A percentile compares a stretch with the other conserved stretches of the same genome.
phyloP scores from a whole-genome alignment of 306 rosid species.

The Crotalaria pallida region DNA sequence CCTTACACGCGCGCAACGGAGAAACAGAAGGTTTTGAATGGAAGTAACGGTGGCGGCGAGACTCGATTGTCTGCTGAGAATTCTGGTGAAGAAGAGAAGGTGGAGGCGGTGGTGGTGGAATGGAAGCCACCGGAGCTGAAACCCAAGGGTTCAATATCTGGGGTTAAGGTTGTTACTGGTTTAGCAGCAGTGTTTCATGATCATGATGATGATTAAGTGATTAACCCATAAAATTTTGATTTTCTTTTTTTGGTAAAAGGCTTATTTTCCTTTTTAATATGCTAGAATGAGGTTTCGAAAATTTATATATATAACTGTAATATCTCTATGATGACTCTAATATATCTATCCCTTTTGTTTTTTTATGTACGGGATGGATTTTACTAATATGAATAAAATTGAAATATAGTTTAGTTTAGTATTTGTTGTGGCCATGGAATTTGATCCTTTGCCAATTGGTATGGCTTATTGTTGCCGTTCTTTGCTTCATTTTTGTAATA shows the following conservation, averaged over 20 bases:
- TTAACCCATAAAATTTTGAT: slow-evolving; percentile 48
- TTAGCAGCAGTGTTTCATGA: slow-evolving; percentile 53
- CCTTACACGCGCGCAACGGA: slow-evolving; percentile 32
- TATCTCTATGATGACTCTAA: slow-evolving; percentile 12
- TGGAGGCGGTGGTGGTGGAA: slow-evolving; percentile 9
- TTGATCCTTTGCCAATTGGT: neutral
- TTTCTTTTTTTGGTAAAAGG: neutral
- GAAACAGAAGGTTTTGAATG: neutral
- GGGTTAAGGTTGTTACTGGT: slow-evolving; percentile 49
- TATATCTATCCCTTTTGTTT: slow-evolving; percentile 54
- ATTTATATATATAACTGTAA: slow-evolving; percentile 23
- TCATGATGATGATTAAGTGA: too few relatives aligned
- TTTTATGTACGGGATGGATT: slow-evolving; percentile 62
- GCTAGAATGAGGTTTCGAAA: slow-evolving; percentile 16
- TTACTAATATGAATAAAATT: slow-evolving; percentile 38
- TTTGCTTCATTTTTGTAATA: neutral
- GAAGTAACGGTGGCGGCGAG: neutral
- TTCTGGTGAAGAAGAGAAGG: slow-evolving; percentile 12
- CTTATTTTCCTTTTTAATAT: neutral
- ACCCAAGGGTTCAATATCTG: slow-evolving; percentile 33
- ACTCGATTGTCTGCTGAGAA: neutral
- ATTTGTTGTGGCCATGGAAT: neutral
- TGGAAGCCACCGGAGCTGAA: slow-evolving; percentile 55
- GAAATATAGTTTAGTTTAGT: slow-evolving; percentile 11
- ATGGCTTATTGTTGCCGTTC: neutral